These are phyloP conservation scores for Hydnomerulius pinastri DNA, from an alignment of 768 basidiomycete genomes.

Conservation along the genomic window DNA sequence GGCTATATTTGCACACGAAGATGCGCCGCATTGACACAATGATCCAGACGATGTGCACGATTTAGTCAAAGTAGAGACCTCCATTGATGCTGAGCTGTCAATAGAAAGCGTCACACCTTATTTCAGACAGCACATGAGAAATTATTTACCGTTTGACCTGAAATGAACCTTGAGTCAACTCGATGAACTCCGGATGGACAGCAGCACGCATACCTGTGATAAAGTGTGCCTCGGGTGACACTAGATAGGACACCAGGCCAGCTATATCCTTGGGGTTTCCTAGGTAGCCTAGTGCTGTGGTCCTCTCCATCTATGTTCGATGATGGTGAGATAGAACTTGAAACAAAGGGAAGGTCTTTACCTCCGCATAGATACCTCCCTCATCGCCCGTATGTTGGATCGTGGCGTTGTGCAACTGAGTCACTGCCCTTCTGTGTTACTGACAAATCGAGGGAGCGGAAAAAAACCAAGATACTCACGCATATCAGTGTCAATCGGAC, in stretches of 20 bases:
- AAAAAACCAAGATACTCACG: too few species aligned
- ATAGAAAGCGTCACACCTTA: too few species aligned
- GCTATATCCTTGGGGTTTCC: slow-evolving; percentile 36
- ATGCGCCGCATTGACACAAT: too few species aligned
- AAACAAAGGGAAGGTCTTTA: not conserved
- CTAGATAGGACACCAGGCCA: slow-evolving; percentile 38
- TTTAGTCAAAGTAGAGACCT: slow-evolving; percentile 26
- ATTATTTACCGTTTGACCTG: slow-evolving; percentile 29
- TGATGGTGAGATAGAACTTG: not conserved
- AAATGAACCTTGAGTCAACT: not conserved
- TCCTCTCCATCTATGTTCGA: slow-evolving; percentile 10
- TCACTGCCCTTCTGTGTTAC: slow-evolving; percentile 16
- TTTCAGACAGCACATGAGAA: not conserved
- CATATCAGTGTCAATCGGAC: slow-evolving; percentile 26
- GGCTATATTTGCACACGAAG: too few species aligned
- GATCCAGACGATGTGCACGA: too few species aligned
- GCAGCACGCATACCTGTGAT: slow-evolving; percentile 31
- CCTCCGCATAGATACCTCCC: slow-evolving; percentile 16
- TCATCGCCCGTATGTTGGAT: slow-evolving; percentile 12
- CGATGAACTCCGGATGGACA: not conserved
- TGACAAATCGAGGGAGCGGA: too few species aligned
- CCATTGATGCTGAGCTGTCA: slow-evolving; percentile 27
- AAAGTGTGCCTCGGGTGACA: slow-evolving; percentile 32
- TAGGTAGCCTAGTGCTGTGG: slow-evolving; percentile 20
- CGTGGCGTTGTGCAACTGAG: slow-evolving; percentile 12